Base-by-base conservation (phyloP, 2,329 filamentous ascomycete species). In the Ophiosphaerella narmari region DNA sequence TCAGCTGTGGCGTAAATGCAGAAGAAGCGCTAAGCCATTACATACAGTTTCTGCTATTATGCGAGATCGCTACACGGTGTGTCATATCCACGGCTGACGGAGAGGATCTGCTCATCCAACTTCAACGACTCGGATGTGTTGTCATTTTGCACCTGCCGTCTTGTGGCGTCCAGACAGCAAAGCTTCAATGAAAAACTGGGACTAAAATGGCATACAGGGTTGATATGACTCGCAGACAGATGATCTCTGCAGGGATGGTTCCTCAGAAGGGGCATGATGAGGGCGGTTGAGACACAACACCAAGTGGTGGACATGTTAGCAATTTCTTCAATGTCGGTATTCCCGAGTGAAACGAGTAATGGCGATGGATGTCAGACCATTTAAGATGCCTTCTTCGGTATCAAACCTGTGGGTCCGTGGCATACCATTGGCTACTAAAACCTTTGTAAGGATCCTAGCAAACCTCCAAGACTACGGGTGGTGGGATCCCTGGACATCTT, bases 21-120 rank as follows among this genome's bases (percentile, higher is more conserved):
- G 52, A 58, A 6, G 56, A 62, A 34, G 48, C n/a, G 56, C 59
- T 5, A 56, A 50, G 41, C 43, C 57, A 2, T 55, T 59, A 14
- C 34, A 29, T 59, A 14, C 31, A 29, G 13, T 59, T 61, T 49
- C 38, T 64, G 48, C 44, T 59, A 11, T 54, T 50, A 18, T 18
- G 16, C 16, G 16, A 18, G 16, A 18, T 18, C 16, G 16, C 16
- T 18, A 18, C 16, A 18, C 35, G 56, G 31, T 59, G 46, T 57
- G 57, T 53, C 53, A 54, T 32, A 48, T 60, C 39, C 18, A 21
- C 18, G 18, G 18, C 18, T 21, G 56, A 63, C 39, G 48, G 58
- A 18, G 58, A 58, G 46, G 52, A 46, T 57, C 37, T 57, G 57
- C 34, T 62, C 35, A 47, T 40, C 34, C 14, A 31, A 23, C n/a